phyloP scores from a whole-genome alignment of 2,329 filamentous ascomycete genomes.

The Pseudogymnoascus sp. region DNA sequence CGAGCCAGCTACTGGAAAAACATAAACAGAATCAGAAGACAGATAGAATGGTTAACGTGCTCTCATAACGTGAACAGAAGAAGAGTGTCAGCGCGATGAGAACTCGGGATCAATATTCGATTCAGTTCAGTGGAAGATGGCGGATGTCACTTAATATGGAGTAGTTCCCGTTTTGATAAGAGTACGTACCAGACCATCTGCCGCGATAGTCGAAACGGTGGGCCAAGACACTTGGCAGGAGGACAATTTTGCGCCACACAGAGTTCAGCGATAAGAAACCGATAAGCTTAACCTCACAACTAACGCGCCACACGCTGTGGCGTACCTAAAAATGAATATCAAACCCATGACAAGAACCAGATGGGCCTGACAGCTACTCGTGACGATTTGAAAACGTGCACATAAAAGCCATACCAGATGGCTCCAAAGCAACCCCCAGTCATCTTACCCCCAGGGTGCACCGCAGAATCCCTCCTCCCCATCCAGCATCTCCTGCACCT shows the following conservation, averaged over 20 bases:
- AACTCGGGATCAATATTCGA: background rate
- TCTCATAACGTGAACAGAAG: background rate
- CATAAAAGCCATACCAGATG: background rate
- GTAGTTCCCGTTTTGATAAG: background rate
- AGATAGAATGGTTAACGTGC: background rate
- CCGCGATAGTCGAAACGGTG: background rate
- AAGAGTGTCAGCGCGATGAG: background rate
- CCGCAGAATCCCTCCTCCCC: conserved; percentile 30
- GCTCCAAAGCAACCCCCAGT: conserved; percentile 6
- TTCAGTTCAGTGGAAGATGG: background rate
- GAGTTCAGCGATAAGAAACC: background rate
- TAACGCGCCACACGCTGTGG: background rate
- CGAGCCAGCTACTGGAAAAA: background rate
- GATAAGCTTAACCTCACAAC: conserved; percentile 6
- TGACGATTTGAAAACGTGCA: background rate
- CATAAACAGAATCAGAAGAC: background rate
- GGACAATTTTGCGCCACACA: background rate
- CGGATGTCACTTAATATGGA: background rate
- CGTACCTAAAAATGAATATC: conserved; percentile 7
- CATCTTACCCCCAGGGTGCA: background rate
- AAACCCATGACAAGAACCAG: conserved; percentile 1
- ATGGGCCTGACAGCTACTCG: background rate
- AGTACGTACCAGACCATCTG: background rate
- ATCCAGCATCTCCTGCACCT: conserved; percentile 57
- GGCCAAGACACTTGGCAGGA: conserved; percentile 10